Base-by-base conservation (phyloP, 768 basidiomycete species). In the Tulasnella sp. region DNA sequence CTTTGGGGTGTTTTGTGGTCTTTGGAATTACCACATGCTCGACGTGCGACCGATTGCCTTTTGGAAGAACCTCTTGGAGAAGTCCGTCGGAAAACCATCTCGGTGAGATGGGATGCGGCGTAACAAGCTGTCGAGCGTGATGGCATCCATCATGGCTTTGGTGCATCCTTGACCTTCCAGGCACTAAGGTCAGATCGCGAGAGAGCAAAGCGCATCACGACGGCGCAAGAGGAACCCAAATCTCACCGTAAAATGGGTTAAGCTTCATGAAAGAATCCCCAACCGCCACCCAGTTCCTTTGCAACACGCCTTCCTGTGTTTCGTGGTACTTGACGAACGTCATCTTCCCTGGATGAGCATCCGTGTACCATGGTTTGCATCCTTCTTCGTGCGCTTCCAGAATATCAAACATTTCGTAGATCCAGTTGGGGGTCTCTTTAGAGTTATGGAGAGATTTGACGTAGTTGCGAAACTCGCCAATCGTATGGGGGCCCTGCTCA, bases 261-360 rank as follows among this genome's bases (percentile, higher is more conserved):
- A 59, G 34, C 27, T 59, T 59, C 45, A 59, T 59, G 5, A 51
- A 21, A 11, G 58, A 23, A 26, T 59, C 58, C 8, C 58, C 58
- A 9, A 59, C 47, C 3, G 58, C 58, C 4, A 51, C 34, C 19
- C 48, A 59, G 45, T 59, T 59, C 5, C 23, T 17, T 10, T 45
- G 58, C 32, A 59, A 21, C 34, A 15, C 15, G 7, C 34, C 34
- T 13, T 27, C 23, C 21, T 50, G 21, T 10, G 58, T 47, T 17
- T 29, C 30, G 4, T 59, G 58, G 30, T 48, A 59, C 21, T 32
- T 10, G 9, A 59, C 45, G 45, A 44, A 59, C 17, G 32, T 34
- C 50, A 59, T 29, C 13, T 24, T 27, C 3, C 58, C 58, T 5
- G 42, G 45, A 23, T 49, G 32, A 5, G 47, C 58, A 19, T 59